Evolutionary conservation across 73 alveolate species (phyloP).

Genomic region (Blepharisma japonicum): DNA sequence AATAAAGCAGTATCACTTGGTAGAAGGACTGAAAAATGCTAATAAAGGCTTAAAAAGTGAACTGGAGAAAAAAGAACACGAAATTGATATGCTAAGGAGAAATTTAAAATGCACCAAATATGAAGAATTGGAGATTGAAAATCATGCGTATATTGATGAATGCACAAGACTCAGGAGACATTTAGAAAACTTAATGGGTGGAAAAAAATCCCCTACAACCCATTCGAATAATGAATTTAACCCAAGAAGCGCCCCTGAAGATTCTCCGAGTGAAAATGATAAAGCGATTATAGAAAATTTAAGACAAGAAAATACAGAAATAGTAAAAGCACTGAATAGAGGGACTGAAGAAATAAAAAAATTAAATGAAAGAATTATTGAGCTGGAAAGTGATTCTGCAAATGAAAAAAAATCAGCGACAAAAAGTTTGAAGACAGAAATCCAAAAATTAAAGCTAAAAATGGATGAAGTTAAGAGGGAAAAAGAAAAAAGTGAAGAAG

Average conservation of each 20-base stretch:
- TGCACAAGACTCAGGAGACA: slow-evolving; percentile 56
- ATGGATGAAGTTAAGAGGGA: background rate
- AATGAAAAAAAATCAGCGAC: background rate
- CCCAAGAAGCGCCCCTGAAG: background rate
- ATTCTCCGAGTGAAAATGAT: background rate
- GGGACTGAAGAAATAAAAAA: slow-evolving; percentile 14
- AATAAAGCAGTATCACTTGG: slow-evolving; percentile 10
- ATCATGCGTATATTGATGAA: slow-evolving; percentile 57
- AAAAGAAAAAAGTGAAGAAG: background rate
- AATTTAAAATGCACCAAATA: slow-evolving; percentile 53
- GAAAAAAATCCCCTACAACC: background rate
- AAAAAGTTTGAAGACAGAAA: background rate
- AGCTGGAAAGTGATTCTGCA: background rate
- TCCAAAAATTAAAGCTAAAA: background rate
- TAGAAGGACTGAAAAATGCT: background rate
- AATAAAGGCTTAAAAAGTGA: slow-evolving; percentile 2
- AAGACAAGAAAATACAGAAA: background rate
- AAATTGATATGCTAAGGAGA: slow-evolving; percentile 42
- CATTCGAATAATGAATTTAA: background rate
- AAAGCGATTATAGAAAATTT: background rate
- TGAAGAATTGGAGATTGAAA: slow-evolving; percentile 54
- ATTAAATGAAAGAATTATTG: slow-evolving; percentile 8
- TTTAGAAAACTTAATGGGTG: slow-evolving; percentile 45
- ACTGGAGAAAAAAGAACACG: background rate
- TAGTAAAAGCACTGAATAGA: slow-evolving; percentile 10